Base-by-base conservation (phyloP, 2,329 filamentous ascomycete species). In the Aspergillus clavatus region DNA sequence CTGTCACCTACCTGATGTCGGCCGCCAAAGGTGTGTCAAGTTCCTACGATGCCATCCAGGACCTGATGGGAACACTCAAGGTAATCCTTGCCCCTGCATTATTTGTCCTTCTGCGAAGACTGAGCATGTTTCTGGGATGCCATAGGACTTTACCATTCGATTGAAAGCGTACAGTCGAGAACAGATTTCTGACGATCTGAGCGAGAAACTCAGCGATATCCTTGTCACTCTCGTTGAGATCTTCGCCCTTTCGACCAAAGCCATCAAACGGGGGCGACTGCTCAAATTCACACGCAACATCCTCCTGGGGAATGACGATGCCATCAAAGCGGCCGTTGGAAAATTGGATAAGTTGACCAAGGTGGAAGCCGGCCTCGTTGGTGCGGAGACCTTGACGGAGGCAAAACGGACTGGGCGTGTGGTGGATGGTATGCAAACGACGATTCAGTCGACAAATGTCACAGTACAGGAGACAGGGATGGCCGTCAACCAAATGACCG, bases 151-250 rank as follows among this genome's bases (percentile, higher is more conserved):
- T 36, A 42, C 45, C 1, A 47, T 47, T 14, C 48, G 48, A 3
- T 21, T 50, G 6, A 42, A 48, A 35, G 42, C 36, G 3, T 50
- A 50, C 24, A 43, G 29, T 7, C 41, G 10, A 1, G 45, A 50
- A 18, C 33, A 19, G 4, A 42, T 50, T 3, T 45, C 45, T 3
- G 38, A 35, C 1, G 45, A 45, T 21, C 28, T 50, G 8, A 57
- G 65, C 10, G 55, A 63, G 12, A 73, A 74, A 43, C 57, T 74
- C 3, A 65, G 67, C 11, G 58, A 63, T 2, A 72, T 76, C 5
- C 59, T 76, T 2, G 68, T 68, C 0, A 65, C 70, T 0, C 47
- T 76, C 0, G 71, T 76, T 27, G 67, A 75, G 45, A 69, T 75
- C 3, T 65, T 76, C 23, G 64, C 75, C 7, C 52, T 73, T 0